These are phyloP conservation scores for Colletotrichum sublineola DNA, from an alignment of 2,329 filamentous ascomycete species.

Conservation along the genomic window DNA sequence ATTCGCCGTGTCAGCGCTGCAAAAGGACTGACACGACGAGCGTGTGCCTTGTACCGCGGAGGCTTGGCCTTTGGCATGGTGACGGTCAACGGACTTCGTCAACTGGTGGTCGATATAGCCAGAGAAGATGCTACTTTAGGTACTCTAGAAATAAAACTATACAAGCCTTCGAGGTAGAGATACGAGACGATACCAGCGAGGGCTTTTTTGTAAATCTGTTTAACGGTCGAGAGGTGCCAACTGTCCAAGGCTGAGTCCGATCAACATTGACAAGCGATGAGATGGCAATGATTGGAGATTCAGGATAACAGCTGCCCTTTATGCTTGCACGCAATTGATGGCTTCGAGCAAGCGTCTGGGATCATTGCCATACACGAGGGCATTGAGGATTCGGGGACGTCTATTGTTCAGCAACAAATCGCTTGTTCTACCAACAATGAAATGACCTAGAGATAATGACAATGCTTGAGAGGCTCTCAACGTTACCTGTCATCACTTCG, in stretches of 20 bases:
- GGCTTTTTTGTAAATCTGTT: neutral
- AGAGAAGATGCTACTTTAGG: too few relatives aligned
- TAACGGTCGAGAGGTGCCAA: neutral
- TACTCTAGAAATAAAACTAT: neutral
- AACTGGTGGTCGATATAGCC: too few relatives aligned
- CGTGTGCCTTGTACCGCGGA: neutral
- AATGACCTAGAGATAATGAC: neutral
- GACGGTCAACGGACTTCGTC: neutral
- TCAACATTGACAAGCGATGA: neutral
- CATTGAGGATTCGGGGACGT: neutral
- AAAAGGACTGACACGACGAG: neutral
- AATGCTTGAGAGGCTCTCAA: neutral
- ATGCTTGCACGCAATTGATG: neutral
- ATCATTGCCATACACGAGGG: too few relatives aligned
- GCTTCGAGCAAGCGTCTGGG: too few relatives aligned
- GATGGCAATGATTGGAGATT: neutral
- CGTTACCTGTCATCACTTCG: too few relatives aligned
- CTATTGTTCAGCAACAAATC: neutral
- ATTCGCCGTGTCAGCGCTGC: neutral
- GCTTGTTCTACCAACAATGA: neutral
- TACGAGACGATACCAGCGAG: neutral
- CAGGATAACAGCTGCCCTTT: fast-evolving
- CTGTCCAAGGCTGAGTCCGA: fast-evolving
- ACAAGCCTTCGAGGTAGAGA: neutral
- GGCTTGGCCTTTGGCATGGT: neutral